phyloP scores from a whole-genome alignment of 768 basidiomycete genomes.

The Tricholoma hemisulphureum region DNA sequence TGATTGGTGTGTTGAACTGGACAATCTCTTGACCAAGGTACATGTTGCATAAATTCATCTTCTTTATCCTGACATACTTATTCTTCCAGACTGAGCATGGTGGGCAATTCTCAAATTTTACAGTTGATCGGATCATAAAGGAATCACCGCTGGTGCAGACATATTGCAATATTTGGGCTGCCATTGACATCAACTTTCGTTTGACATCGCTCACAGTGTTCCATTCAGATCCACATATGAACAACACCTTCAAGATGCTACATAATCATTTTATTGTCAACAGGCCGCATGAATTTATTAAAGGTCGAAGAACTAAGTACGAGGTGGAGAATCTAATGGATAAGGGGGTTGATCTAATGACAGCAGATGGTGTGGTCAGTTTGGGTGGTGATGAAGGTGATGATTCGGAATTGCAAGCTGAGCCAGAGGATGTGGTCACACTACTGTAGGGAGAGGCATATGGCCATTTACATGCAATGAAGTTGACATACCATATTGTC shows the following conservation, averaged over 20 bases:
- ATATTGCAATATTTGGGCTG: not conserved
- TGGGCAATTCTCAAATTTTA: slow-evolving; percentile 28
- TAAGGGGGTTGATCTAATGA: too few relatives aligned
- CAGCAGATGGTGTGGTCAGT: not conserved
- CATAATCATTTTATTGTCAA: not conserved
- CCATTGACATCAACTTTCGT: not conserved
- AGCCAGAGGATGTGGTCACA: too few relatives aligned
- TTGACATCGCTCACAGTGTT: not conserved
- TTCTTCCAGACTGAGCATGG: slow-evolving; percentile 15
- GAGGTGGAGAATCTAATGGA: too few relatives aligned
- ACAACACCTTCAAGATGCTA: not conserved
- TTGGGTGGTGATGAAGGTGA: not conserved
- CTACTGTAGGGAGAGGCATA: not conserved
- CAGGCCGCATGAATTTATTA: not conserved
- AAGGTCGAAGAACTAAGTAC: too few relatives aligned
- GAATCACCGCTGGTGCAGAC: slow-evolving; percentile 23
- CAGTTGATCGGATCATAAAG: not conserved
- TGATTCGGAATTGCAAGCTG: not conserved
- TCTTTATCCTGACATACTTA: not conserved
- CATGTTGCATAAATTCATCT: too few relatives aligned
- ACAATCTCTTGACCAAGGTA: slow-evolving; percentile 33
- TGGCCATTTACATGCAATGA: not conserved
- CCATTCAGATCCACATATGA: not conserved
- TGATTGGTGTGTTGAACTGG: slow-evolving; percentile 32
- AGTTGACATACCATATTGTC: not conserved